Evolutionary conservation across 768 basidiomycete species (phyloP).

Genomic region (Macrolepiota albuminosa): DNA sequence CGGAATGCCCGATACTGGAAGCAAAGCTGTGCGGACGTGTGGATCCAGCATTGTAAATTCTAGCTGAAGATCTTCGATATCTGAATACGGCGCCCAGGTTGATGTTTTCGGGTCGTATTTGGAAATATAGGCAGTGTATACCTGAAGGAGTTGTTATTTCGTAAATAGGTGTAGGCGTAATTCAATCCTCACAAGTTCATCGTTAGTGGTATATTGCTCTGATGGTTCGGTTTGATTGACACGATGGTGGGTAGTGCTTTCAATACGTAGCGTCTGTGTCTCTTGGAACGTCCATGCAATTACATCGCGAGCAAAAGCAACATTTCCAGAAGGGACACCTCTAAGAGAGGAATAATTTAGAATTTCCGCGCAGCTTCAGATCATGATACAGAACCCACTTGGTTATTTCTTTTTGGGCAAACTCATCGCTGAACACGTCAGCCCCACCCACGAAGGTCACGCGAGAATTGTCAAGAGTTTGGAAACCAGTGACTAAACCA

Average conservation of each 20-base stretch:
- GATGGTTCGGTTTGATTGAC: constrained; percentile 56
- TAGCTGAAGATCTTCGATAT: constrained; percentile 77
- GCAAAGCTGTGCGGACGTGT: constrained; percentile 79
- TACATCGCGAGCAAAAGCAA: constrained; percentile 67
- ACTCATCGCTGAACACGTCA: constrained; percentile 75
- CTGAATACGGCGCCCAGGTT: constrained; percentile 70
- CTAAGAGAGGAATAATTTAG: constrained; percentile 23
- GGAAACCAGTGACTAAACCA: constrained; percentile 84
- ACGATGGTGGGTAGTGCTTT: constrained; percentile 67
- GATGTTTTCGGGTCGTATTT: constrained; percentile 51
- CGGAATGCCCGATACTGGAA: constrained; percentile 47
- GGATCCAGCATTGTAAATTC: constrained; percentile 99
- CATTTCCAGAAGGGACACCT: constrained; percentile 68
- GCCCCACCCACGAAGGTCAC: constrained; percentile 79
- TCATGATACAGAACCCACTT: constrained; percentile 37
- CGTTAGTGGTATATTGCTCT: constrained; percentile 81
- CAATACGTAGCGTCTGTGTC: constrained; percentile 72
- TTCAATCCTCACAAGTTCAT: constrained; percentile 58
- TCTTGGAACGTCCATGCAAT: constrained; percentile 92
- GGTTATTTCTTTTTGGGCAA: constrained; percentile 56
- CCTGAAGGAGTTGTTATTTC: constrained; percentile 36
- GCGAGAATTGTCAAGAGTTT: constrained; percentile 72
- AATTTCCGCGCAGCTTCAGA: not conserved
- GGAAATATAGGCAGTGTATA: constrained; percentile 71
- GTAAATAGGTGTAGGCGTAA: not conserved